These are phyloP conservation scores for Cutaneotrichosporon sp. DNA, from an alignment of 1,284 basidiomycete species.

Conservation along the genomic window DNA sequence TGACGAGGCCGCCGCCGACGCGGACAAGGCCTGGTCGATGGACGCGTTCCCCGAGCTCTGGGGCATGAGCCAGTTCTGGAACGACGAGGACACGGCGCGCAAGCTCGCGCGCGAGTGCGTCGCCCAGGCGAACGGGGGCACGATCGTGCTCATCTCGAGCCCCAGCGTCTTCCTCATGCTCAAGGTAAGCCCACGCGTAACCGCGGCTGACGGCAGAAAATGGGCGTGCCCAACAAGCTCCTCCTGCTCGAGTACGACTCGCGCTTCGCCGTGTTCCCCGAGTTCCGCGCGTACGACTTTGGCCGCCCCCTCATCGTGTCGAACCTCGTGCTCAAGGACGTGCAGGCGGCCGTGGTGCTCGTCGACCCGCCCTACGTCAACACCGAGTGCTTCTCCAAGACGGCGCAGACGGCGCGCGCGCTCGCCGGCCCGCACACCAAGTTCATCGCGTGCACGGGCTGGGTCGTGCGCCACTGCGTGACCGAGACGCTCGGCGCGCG, in stretches of 20 bases:
- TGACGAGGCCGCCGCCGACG: background rate
- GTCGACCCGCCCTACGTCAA: slow-evolving; percentile 22
- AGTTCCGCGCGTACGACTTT: slow-evolving; percentile 20
- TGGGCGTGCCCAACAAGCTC: slow-evolving; percentile 17
- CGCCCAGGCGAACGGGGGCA: slow-evolving; percentile 10
- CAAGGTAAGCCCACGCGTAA: slow-evolving; percentile 9
- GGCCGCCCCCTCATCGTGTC: slow-evolving; percentile 11
- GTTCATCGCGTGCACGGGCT: slow-evolving; percentile 17
- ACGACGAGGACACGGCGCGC: slow-evolving; percentile 13
- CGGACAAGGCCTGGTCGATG: slow-evolving; percentile 6
- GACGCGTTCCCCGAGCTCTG: slow-evolving; percentile 19
- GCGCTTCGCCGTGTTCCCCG: slow-evolving; percentile 21
- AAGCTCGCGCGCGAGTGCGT: slow-evolving; percentile 13
- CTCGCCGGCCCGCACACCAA: slow-evolving; percentile 6
- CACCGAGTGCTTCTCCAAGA: slow-evolving; percentile 9
- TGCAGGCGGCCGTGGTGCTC: slow-evolving; percentile 12
- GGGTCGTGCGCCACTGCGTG: slow-evolving; percentile 14
- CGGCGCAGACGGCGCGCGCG: slow-evolving; percentile 10
- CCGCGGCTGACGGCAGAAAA: slow-evolving; percentile 10
- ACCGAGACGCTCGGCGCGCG: slow-evolving; percentile 3
- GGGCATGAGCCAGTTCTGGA: slow-evolving; percentile 25
- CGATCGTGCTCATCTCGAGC: slow-evolving; percentile 13
- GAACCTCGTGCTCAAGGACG: background rate
- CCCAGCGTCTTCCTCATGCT: slow-evolving; percentile 15
- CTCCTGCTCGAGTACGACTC: slow-evolving; percentile 20